Evolutionary conservation across 179 eudicot genomes (phyloP).

Genomic region (Spergularia azorica): DNA sequence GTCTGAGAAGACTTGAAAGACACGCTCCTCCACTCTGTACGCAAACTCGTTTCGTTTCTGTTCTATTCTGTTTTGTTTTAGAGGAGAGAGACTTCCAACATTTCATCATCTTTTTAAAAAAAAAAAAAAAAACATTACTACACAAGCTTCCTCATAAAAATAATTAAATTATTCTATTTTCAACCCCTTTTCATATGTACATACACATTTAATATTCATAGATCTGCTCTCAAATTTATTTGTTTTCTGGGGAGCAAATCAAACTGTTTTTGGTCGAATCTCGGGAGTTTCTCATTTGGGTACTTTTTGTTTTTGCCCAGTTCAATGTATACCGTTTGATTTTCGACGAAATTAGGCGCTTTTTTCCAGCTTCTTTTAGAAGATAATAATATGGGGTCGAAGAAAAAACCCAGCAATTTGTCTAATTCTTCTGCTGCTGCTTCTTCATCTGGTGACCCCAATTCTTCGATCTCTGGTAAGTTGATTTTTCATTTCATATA

Average conservation of each 20-base stretch:
- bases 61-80: background rate
- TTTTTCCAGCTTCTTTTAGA: background rate
- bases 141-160: too few species aligned
- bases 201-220: background rate
- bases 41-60: background rate
- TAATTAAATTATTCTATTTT: too few species aligned
- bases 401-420: conserved; percentile 32
- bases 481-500: background rate
- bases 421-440: conserved; percentile 33
- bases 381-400: conserved; percentile 39
- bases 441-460: conserved; percentile 28
- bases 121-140: too few species aligned
- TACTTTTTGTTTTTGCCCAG: background rate
- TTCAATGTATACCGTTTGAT: conserved; percentile 13
- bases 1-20: background rate
- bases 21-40: background rate
- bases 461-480: conserved; percentile 36
- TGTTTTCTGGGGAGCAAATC: conserved; percentile 2
- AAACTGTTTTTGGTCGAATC: background rate
- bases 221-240: background rate
- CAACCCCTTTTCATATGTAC: background rate
- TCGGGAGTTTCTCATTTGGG: conserved; percentile 7
- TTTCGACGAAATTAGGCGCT: background rate
- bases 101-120: too few species aligned
- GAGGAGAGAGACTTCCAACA: too few species aligned